phyloP scores from a whole-genome alignment of 2,329 filamentous ascomycete species.

The Fusarium sulawesiense region DNA sequence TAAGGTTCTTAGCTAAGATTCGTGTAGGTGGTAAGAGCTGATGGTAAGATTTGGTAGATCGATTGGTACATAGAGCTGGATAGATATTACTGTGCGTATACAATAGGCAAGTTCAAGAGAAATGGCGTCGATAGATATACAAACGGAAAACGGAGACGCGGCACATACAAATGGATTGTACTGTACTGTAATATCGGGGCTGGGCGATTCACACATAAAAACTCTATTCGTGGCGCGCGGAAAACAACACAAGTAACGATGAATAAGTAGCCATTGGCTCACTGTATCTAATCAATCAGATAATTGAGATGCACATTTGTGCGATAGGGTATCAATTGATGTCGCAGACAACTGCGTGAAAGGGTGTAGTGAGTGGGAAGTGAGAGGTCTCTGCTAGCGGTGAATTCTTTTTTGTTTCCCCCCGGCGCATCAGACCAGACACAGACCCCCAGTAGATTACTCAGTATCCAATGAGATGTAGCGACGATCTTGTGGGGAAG shows the following conservation, averaged over 20 bases:
- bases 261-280: slow-evolving; percentile 24
- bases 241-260: slow-evolving; percentile 3
- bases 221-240: slow-evolving; percentile 16
- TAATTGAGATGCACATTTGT: background rate
- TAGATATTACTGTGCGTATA: background rate
- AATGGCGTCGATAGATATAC: background rate
- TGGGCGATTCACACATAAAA: slow-evolving; percentile 31
- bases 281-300: slow-evolving; percentile 6
- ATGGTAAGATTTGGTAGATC: background rate
- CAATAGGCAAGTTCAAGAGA: slow-evolving; percentile 1
- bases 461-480: slow-evolving; percentile 26
- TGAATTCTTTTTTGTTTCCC: slow-evolving; percentile 26
- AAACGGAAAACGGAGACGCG: slow-evolving; percentile 8
- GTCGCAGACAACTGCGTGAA: background rate
- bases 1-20: slow-evolving; percentile 18
- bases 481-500: slow-evolving; percentile 33
- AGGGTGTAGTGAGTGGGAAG: slow-evolving; percentile 13
- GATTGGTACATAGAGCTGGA: background rate
- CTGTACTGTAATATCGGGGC: slow-evolving; percentile 1
- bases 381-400: slow-evolving; percentile 16
- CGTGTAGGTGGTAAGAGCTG: background rate
- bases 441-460: slow-evolving; percentile 6
- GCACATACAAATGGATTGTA: slow-evolving; percentile 25
- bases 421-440: slow-evolving; percentile 2
- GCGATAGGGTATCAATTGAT: slow-evolving; percentile 15